Percentiles rank a stretch among this genome's conserved stretches.
phyloP scores from a whole-genome alignment of 768 basidiomycete genomes.

The Leucosporidium scottii region DNA sequence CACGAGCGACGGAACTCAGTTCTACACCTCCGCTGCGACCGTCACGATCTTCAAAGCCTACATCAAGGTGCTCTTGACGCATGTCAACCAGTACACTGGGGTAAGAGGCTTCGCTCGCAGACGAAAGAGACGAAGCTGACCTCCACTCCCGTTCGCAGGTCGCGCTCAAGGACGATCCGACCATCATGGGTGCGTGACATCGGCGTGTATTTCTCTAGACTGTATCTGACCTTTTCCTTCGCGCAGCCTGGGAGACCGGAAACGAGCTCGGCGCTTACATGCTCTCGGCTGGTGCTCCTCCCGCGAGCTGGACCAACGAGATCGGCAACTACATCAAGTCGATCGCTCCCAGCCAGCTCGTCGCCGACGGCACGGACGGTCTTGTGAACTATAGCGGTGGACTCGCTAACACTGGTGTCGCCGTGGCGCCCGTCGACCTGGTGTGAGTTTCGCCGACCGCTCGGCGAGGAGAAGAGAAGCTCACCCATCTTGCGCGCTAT shows the following conservation, averaged over 20 bases:
- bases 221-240: not conserved
- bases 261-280: constrained; percentile 38
- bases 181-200: constrained; percentile 32
- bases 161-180: constrained; percentile 39
- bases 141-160: constrained; percentile 11
- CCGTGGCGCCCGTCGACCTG: constrained; percentile 29
- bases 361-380: constrained; percentile 38
- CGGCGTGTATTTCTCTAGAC: not conserved
- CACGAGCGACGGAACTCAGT: constrained; percentile 35
- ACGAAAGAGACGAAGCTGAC: not conserved
- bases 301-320: constrained; percentile 36
- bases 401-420: constrained; percentile 28
- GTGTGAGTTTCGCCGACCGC: constrained; percentile 28
- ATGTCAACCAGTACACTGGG: constrained; percentile 39
- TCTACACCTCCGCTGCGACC: constrained; percentile 35
- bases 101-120: not conserved
- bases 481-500: not conserved
- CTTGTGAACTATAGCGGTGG: constrained; percentile 30
- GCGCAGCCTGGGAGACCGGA: constrained; percentile 39
- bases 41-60: constrained; percentile 38
- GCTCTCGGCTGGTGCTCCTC: constrained; percentile 38
- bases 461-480: not conserved
- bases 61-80: constrained; percentile 38
- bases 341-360: constrained; percentile 39
- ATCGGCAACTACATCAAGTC: constrained; percentile 37